These are phyloP conservation scores for Melanomma pulvis-pyrius DNA, from an alignment of 495 filamentous ascomycete species.

Conservation along the genomic window DNA sequence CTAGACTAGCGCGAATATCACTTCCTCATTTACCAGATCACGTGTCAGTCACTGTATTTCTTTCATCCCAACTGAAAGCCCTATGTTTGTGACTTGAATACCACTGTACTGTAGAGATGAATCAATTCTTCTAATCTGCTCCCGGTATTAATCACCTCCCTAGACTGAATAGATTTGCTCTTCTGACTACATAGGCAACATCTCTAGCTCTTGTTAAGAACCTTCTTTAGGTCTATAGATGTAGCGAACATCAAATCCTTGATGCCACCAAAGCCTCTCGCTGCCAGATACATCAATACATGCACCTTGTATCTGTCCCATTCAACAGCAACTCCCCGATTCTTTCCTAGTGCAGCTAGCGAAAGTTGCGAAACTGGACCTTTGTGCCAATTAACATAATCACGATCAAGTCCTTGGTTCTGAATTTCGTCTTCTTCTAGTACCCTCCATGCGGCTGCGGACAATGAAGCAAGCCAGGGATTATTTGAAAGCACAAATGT, in stretches of 20 bases:
- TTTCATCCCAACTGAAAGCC: too few relatives aligned
- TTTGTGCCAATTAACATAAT: conserved; percentile 58
- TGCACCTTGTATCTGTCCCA: conserved; percentile 77
- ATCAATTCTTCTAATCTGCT: too few relatives aligned
- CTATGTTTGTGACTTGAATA: too few relatives aligned
- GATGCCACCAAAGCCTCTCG: conserved; percentile 66
- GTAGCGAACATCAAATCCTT: conserved; percentile 78
- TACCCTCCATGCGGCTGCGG: conserved; percentile 69
- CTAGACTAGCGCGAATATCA: background rate
- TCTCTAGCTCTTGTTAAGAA: background rate
- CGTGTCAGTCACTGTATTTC: background rate
- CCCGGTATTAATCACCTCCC: too few relatives aligned
- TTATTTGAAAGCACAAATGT: conserved; percentile 74
- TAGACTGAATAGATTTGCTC: background rate
- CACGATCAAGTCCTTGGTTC: conserved; percentile 14
- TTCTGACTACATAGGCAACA: background rate
- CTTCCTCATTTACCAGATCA: background rate
- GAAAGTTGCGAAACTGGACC: conserved; percentile 76
- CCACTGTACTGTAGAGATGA: too few relatives aligned
- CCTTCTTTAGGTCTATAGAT: background rate
- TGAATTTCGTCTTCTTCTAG: conserved; percentile 58
- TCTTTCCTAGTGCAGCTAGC: conserved; percentile 62
- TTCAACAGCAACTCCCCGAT: conserved; percentile 68
- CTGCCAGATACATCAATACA: conserved; percentile 73
- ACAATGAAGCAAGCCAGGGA: conserved; percentile 63